Conservation (phyloP, 192 early-diverging fungal genomes). For the Oehlia diaphana region DNA sequence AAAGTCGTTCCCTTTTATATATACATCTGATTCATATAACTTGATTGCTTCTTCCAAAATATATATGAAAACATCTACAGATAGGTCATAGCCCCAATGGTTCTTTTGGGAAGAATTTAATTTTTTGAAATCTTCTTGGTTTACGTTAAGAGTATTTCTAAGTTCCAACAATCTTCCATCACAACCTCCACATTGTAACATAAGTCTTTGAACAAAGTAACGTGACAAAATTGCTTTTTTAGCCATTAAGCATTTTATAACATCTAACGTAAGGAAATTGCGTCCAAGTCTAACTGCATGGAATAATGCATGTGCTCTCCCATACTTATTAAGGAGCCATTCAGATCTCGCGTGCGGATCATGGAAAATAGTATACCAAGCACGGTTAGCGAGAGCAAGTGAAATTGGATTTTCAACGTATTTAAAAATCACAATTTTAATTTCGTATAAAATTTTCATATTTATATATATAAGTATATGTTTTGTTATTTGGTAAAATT, state of each 20-base stretch:
- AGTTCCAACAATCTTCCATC: not conserved
- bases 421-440: too few species aligned
- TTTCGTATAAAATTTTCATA: too few species aligned
- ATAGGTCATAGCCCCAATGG: not conserved
- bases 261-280: not conserved
- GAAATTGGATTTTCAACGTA: too few species aligned
- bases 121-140: not conserved
- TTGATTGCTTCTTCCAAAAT: not conserved
- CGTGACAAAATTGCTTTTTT: not conserved
- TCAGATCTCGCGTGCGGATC: not conserved
- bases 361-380: too few species aligned
- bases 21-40: not conserved
- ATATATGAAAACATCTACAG: not conserved
- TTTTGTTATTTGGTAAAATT: too few species aligned
- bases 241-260: not conserved
- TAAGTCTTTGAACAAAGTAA: not conserved
- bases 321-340: not conserved
- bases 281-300: not conserved
- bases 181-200: not conserved
- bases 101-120: not conserved
- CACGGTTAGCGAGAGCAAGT: too few species aligned
- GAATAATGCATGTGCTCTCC: conserved; percentile 7
- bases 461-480: too few species aligned
- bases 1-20: conserved; percentile 12
- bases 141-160: too few species aligned